Evolutionary conservation across 2,329 filamentous ascomycete genomes (phyloP).

Genomic region (Cytospora piceae): DNA sequence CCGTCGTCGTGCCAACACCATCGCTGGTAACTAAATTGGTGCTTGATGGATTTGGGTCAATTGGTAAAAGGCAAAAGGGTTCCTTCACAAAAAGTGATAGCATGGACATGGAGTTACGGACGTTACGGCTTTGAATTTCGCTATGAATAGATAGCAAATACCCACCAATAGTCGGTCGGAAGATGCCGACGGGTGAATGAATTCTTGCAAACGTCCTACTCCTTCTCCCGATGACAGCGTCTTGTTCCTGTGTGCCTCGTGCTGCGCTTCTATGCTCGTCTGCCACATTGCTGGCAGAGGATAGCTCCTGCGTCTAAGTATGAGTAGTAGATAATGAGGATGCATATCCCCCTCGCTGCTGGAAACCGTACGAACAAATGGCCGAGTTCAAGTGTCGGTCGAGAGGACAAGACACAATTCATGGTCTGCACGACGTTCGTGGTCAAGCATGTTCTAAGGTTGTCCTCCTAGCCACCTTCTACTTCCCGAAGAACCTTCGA

Average conservation of each 20-base stretch:
- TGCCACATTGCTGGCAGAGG: background rate
- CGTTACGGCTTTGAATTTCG: constrained; percentile 31
- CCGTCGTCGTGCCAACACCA: constrained; percentile 76
- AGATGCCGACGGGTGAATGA: constrained; percentile 29
- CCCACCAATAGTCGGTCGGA: constrained; percentile 22
- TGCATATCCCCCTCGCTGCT: background rate
- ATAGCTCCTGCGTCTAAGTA: background rate
- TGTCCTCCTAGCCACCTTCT: background rate
- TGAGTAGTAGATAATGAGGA: no score
- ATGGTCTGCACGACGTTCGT: background rate
- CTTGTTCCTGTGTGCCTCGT: background rate
- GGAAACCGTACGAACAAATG: background rate
- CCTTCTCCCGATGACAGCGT: constrained; percentile 8
- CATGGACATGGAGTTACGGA: constrained; percentile 32
- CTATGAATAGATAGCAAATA: constrained; percentile 30
- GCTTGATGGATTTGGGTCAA: constrained; percentile 29
- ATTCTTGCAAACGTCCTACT: constrained; percentile 32
- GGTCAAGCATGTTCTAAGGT: background rate
- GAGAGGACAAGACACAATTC: background rate
- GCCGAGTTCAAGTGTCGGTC: background rate
- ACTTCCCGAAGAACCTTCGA: background rate
- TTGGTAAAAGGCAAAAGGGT: constrained; percentile 26
- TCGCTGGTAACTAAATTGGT: constrained; percentile 54
- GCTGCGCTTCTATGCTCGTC: background rate
- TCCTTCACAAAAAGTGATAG: constrained; percentile 29